Conservation (phyloP, 768 basidiomycete genomes). For the Tubosaeta sp. region DNA sequence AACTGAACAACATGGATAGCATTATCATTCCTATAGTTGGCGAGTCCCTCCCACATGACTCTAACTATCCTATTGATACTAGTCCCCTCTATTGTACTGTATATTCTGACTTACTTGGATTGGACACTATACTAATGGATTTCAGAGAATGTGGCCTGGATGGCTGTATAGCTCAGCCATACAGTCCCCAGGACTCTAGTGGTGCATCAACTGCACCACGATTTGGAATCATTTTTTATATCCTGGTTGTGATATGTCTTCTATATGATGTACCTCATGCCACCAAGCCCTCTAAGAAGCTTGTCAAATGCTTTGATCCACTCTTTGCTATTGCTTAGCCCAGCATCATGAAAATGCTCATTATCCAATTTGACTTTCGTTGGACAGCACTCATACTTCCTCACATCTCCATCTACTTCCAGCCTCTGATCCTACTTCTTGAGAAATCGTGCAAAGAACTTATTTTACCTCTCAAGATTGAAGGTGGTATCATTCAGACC, state of each 20-base stretch:
- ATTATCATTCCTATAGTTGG: not conserved
- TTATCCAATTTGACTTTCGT: not conserved
- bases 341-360: not conserved
- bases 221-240: constrained; percentile 12
- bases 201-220: not conserved
- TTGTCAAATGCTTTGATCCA: constrained; percentile 3
- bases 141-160: not conserved
- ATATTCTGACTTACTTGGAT: not conserved
- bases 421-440: not conserved
- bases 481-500: too few relatives aligned
- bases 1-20: too few relatives aligned
- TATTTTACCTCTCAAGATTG: not conserved
- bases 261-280: constrained; percentile 1
- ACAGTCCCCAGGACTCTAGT: not conserved
- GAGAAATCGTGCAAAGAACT: not conserved
- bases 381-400: not conserved
- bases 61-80: not conserved
- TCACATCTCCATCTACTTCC: not conserved
- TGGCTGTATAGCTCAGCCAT: constrained; percentile 4
- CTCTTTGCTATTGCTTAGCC: not conserved
- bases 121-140: too few relatives aligned
- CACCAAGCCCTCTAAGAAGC: not conserved
- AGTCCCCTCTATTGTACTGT: not conserved
- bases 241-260: constrained; percentile 4
- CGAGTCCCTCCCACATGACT: not conserved